Percentiles rank a stretch among this genome's conserved stretches.
Conservation (phyloP, 2,329 filamentous ascomycete species). For the Alternaria tenuissima region DNA sequence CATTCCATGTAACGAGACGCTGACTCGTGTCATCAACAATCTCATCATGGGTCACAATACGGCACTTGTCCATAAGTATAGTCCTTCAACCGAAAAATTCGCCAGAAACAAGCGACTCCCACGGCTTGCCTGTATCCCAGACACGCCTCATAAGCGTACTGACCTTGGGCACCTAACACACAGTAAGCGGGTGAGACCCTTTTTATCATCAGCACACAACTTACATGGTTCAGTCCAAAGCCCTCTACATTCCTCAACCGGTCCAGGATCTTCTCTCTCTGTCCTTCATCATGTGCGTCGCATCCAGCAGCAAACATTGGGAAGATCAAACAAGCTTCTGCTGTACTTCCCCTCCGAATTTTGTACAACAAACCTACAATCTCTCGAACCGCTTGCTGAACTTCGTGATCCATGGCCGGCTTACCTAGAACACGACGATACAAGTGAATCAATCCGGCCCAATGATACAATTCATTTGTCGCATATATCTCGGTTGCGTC, state of each 20-base stretch:
- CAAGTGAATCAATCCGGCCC: constrained; percentile 78
- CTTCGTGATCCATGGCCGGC: constrained; percentile 63
- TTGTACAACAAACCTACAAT: constrained; percentile 70
- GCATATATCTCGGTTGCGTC: constrained; percentile 72
- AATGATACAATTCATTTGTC: constrained; percentile 81
- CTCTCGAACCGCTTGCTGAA: constrained; percentile 69
- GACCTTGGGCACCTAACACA: constrained; percentile 64
- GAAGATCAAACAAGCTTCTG: constrained; percentile 78
- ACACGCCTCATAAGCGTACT: constrained; percentile 71
- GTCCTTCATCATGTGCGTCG: constrained; percentile 66
- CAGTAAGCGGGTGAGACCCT: neutral
- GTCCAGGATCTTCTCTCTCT: constrained; percentile 69
- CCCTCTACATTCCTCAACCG: constrained; percentile 73
- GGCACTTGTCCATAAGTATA: neutral
- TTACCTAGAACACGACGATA: constrained; percentile 75
- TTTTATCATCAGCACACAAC: constrained; percentile 23
- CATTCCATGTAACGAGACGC: neutral
- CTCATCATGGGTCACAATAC: neutral
- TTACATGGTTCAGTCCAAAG: constrained; percentile 78
- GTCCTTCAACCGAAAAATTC: constrained; percentile 69
- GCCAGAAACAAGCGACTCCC: constrained; percentile 72
- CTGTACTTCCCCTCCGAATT: constrained; percentile 71
- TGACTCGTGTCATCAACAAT: neutral
- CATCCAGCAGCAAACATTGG: constrained; percentile 86
- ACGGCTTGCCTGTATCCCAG: constrained; percentile 72